Evolutionary conservation across 2,329 filamentous ascomycete genomes (phyloP), one percentile per base, ranked within the genome.

Genomic region (Fusarium temperatum): DNA sequence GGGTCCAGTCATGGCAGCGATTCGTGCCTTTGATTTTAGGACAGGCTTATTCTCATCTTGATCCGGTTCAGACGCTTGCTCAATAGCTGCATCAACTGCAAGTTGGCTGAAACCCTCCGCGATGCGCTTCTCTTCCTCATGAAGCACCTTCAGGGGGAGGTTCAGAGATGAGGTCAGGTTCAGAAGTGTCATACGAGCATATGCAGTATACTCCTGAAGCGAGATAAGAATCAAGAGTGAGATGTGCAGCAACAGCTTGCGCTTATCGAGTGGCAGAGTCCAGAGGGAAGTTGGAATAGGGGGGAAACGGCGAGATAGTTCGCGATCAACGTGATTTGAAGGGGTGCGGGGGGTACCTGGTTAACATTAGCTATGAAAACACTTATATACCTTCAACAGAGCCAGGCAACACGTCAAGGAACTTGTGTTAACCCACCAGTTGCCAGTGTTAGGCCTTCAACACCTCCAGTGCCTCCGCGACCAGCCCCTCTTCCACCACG

Each of bases 121-220:
- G 20, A 98, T 87, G 66, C 93, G 91, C 48, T 89, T 87, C 80
- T 98, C 94, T 63, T 95, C 90, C 50, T 91, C 87, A 41, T 90
- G 88, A 17, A 96, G 85, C 8, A 91, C 83, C 39, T 87, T 87
- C 30, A 91, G 82, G 1, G 92, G 88, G 32, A 97, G 83, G n/a
- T 90, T 87, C 15, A 97, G 84, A 12, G 92, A 94, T 4, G 91
- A 92, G 4, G 92, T 87, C 45, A 96, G 81, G 73, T 93, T 87
- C 22, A 94, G 84, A 59, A 97, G 86, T 26, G 96, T 84, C 6
- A 93, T 86, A 18, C 94, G 89, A 7, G 93, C 93, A 77, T 94
- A 91, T 9, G 93, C 89, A 47, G 87, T 89, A 81, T 96, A 97
- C 72, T 93, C 90, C 78, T 96, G 91, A 20, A 97, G 84, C 6